Percentiles rank a stretch among this genome's conserved stretches.
phyloP scores from a whole-genome alignment of 1,284 basidiomycete species.

The Laetiporus sulphureus region DNA sequence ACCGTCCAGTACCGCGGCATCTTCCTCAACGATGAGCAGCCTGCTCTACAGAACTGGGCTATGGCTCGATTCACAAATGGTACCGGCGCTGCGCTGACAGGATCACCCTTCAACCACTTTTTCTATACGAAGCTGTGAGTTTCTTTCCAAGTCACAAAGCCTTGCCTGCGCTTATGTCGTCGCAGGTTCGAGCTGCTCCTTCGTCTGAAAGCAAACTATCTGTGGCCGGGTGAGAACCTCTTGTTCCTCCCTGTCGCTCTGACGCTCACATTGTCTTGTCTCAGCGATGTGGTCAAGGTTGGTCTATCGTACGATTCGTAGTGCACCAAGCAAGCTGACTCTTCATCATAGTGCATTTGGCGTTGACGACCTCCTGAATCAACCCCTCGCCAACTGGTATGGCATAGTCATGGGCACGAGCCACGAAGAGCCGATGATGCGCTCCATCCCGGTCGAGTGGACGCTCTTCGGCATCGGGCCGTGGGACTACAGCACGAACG shows the following conservation, averaged over 20 bases:
- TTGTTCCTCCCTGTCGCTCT: no score
- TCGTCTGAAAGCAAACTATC: constrained; percentile 62
- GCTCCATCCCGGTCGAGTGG: constrained; percentile 57
- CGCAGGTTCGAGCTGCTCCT: constrained; percentile 59
- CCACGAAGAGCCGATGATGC: constrained; percentile 64
- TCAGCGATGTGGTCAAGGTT: constrained; percentile 41
- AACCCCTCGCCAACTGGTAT: constrained; percentile 56
- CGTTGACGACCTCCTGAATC: constrained; percentile 60
- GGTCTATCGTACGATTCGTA: no score
- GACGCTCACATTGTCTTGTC: no score
- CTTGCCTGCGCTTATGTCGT: no score
- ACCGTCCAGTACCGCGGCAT: constrained; percentile 68
- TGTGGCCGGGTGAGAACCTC: constrained; percentile 48
- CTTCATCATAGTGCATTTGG: constrained; percentile 57
- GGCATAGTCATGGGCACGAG: constrained; percentile 69
- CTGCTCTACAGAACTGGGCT: constrained; percentile 43
- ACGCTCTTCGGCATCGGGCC: constrained; percentile 43
- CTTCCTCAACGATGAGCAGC: constrained; percentile 42
- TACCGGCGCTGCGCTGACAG: constrained; percentile 39
- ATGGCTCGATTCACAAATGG: constrained; percentile 64
- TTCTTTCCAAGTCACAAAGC: not conserved
- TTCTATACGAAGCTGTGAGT: constrained; percentile 58
- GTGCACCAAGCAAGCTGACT: no score
- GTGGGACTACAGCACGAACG: constrained; percentile 56
- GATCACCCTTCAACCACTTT: constrained; percentile 55